Evolutionary conservation across 2,329 filamentous ascomycete genomes (phyloP).

Genomic region (Mollisiaceae sp.): DNA sequence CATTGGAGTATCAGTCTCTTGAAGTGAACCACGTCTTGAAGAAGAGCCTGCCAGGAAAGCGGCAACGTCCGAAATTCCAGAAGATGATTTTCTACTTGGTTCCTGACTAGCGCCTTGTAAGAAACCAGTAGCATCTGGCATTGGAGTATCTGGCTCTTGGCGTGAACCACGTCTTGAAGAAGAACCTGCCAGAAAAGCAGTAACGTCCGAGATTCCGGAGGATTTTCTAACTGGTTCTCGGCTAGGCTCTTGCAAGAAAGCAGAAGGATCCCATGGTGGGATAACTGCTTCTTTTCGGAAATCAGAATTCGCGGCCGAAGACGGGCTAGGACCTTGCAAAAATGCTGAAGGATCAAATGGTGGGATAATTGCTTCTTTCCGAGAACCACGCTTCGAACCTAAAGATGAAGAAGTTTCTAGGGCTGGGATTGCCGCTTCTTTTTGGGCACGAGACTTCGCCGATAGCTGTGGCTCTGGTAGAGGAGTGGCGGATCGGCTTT

Average conservation of each 20-base stretch:
- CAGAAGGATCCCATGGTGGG: background rate
- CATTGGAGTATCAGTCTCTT: conserved; percentile 11
- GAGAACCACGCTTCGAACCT: background rate
- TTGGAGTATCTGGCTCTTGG: conserved; percentile 9
- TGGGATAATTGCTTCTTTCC: conserved; percentile 14
- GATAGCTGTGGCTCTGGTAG: background rate
- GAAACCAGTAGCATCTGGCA: conserved; percentile 3
- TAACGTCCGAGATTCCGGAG: background rate
- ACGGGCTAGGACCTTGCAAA: background rate
- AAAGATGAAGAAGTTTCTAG: background rate
- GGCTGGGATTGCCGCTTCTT: background rate
- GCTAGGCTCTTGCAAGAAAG: background rate
- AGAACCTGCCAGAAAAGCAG: background rate
- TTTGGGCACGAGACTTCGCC: background rate
- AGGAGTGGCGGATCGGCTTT: conserved; percentile 15
- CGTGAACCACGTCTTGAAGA: background rate
- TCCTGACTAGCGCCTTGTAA: background rate
- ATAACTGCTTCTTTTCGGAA: background rate
- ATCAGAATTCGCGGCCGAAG: background rate
- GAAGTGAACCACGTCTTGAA: background rate
- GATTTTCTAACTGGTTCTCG: background rate
- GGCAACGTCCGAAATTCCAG: background rate
- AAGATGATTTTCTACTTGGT: background rate
- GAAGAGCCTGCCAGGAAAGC: background rate
- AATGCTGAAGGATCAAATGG: background rate